Evolutionary conservation across 352 stramenopile species (phyloP), one percentile per base, ranked within the genome.

Genomic region (Phytophthora sp.): DNA sequence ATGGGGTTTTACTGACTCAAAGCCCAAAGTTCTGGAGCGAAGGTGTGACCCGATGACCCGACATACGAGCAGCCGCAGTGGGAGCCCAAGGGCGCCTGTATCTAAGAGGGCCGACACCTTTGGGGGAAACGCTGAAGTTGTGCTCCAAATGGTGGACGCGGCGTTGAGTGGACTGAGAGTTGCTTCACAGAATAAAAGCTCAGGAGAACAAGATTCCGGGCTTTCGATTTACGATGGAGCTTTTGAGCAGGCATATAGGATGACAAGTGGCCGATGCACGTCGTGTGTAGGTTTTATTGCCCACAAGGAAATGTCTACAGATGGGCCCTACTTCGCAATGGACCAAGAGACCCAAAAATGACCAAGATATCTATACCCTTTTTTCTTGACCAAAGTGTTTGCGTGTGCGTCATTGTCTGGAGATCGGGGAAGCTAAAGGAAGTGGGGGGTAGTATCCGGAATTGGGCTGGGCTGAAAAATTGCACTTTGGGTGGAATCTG

Each of bases 21-120:
- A 75, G 72, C 23, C 20, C 24, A 4, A 47, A 29, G 18, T 74
- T 74, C 38, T 74, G 63, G 68, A 62, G 51, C 30, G 56, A 63
- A 13, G n/a, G 13, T 72, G 4, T 66, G 66, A 30, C 52, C 63
- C 4, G 30, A 39, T 0, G 41, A 57, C 21, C 41, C 52, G 8
- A 20, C 23, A 29, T 27, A 36, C 0, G 31, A 66, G 23, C 57
- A 63, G 47, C 66, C 52, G 15, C 49, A 55, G 27, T 58, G 57
- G 42, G 21, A 38, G 7, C 23, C 13, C 6, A 58, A 56, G 52
- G 63, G n/a, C 29, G 58, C n/a, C 35, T 66, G 46, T 46, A 54
- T 46, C 15, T 63, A 2, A 31, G 30, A 57, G 47, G 39, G 20
- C 57, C 57, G 1, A 9, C 16, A 16, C 51, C 57, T 9, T 30